These are phyloP conservation scores for Colletotrichum viniferum DNA, from an alignment of 2,329 filamentous ascomycete genomes.

Conservation along the genomic window DNA sequence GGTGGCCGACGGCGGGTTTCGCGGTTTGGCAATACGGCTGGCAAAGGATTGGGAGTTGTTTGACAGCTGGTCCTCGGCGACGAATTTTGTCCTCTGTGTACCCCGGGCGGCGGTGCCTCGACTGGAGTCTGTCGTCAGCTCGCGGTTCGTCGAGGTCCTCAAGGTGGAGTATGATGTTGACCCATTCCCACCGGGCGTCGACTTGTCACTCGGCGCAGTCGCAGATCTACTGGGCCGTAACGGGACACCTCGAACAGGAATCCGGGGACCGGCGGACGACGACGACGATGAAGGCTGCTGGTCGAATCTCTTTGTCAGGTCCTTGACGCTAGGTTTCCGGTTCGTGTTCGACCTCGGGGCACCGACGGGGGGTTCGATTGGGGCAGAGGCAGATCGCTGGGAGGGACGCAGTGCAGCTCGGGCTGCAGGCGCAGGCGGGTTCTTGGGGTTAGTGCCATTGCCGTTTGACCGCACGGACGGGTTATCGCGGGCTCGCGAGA, in stretches of 20 bases:
- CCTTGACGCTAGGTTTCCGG: conserved; percentile 74
- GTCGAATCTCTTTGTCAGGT: conserved; percentile 81
- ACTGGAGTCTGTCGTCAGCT: conserved; percentile 28
- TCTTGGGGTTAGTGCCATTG: conserved; percentile 54
- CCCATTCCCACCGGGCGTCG: conserved; percentile 17
- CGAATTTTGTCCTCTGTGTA: conserved; percentile 50
- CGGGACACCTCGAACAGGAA: conserved; percentile 36
- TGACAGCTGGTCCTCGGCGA: conserved; percentile 55
- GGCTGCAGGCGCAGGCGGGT: conserved; percentile 43
- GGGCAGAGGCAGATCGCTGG: conserved; percentile 61
- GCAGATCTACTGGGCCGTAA: conserved; percentile 41
- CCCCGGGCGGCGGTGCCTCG: conserved; percentile 7
- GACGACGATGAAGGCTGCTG: conserved; percentile 49
- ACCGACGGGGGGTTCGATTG: conserved; percentile 50
- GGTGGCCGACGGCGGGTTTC: conserved; percentile 30
- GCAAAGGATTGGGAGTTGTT: conserved; percentile 63
- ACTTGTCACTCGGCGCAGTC: conserved; percentile 33
- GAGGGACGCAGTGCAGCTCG: conserved; percentile 46
- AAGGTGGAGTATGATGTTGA: conserved; percentile 45
- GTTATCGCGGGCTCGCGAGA: conserved; percentile 40
- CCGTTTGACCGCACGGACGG: conserved; percentile 54
- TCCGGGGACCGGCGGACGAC: conserved; percentile 34
- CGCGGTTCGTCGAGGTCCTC: conserved; percentile 40
- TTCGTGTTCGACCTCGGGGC: conserved; percentile 33
- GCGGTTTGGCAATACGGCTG: conserved; percentile 62